Base-by-base conservation (phyloP, 2,329 filamentous ascomycete species). In the Eutypella sp. region DNA sequence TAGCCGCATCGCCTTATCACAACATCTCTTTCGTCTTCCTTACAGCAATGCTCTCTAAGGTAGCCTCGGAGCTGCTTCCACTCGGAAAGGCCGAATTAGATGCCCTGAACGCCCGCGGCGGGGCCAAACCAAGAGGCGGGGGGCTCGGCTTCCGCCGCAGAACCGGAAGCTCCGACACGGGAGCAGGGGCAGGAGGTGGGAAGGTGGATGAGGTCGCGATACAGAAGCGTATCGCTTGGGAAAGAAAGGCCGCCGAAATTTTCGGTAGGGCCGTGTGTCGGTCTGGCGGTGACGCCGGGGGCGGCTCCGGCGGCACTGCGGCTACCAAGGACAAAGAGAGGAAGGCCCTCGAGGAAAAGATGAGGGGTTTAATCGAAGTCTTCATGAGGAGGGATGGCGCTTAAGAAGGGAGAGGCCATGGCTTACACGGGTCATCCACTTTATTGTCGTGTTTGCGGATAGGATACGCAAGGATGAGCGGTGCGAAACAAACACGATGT, bases 1-100 rank as follows among this genome's bases (percentile, higher is more conserved):
- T 96, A 2, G 78, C 85, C 0, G 72, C 78, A 2, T 76, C 81
- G 0, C 87, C 89, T 0, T 84, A 85, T 41, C 86, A 95, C 67
- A 93, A 89, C 60, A 91, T 96, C 45, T 86, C 87, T 0, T 95
- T 96, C 59, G 87, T 95, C 2, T 90, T 96, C 53, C 70, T 96
- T 15, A 89, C 85, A 0, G 83, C 87, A 8, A 91, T 90, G 67
- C 74, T 96, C 1, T 68, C 73, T 2, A 71, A 74, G 4, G 67
- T 79, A 1, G 68, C 73, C 2, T 62, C 68, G 1, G 78, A 82
- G 45, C 63, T 82, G 5, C 63, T 60, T 34, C 75, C 56, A 20
- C 54, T 74, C 2, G 66, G 56, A 11, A 66, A 65, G 16, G 60
- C 62, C 0, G 67, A 71, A 41, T 42, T 66, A 40, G 57, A 72